Evolutionary conservation across 331 rosid species (phyloP).

Genomic region (Telfairia occidentalis): DNA sequence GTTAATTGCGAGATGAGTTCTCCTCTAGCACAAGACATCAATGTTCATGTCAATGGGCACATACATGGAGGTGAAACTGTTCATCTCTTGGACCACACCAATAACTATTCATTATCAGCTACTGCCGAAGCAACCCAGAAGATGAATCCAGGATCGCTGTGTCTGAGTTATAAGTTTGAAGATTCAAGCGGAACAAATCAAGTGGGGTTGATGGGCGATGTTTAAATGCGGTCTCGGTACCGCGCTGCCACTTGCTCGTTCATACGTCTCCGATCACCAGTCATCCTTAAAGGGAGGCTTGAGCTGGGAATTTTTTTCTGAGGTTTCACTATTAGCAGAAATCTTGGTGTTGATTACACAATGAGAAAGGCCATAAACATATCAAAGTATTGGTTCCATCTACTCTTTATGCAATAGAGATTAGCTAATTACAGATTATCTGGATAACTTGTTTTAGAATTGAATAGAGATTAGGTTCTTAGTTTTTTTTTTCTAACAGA

Average conservation of each 20-base stretch:
- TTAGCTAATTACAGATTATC: neutral
- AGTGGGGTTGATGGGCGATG: conserved; percentile 25
- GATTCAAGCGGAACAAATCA: conserved; percentile 28
- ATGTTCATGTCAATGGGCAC: conserved; percentile 34
- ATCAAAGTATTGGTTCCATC: conserved; percentile 17
- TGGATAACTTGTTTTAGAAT: neutral
- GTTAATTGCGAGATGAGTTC: conserved; percentile 19
- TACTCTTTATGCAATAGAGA: neutral
- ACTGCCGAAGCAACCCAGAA: conserved; percentile 19
- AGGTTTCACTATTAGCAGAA: conserved; percentile 68
- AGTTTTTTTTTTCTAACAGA: neutral
- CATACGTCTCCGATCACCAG: conserved; percentile 50
- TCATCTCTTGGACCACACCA: conserved; percentile 21
- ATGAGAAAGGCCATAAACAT: conserved; percentile 14
- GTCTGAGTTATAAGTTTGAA: conserved; percentile 16
- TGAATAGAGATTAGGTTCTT: neutral
- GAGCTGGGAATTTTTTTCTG: conserved; percentile 62
- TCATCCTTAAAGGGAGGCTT: conserved; percentile 48
- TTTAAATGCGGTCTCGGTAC: no score
- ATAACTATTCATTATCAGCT: conserved; percentile 3
- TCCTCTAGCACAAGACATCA: conserved; percentile 3
- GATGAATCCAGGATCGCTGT: conserved; percentile 15
- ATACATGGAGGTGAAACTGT: conserved; percentile 16
- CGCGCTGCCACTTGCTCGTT: conserved; percentile 9
- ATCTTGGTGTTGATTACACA: conserved; percentile 44